These are phyloP conservation scores for Geranium rotundifolium DNA, from an alignment of 345 rosid genomes.

Conservation along the genomic window DNA sequence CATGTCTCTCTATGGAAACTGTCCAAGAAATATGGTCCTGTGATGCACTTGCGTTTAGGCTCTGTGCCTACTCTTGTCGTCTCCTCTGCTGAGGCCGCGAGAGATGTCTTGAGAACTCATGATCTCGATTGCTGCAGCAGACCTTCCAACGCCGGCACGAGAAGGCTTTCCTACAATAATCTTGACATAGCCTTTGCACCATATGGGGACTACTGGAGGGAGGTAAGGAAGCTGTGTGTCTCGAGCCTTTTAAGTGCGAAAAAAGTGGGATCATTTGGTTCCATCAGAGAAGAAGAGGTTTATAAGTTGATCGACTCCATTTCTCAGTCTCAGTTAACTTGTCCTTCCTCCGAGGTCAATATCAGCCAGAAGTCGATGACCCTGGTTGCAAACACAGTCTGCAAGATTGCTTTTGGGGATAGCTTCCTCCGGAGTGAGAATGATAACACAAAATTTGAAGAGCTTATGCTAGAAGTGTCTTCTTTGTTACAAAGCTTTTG, in stretches of 20 bases:
- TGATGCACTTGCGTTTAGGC: conserved; percentile 13
- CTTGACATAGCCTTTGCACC: conserved; percentile 21
- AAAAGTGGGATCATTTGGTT: conserved; percentile 10
- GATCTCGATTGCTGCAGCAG: conserved; percentile 19
- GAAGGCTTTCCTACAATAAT: conserved; percentile 13
- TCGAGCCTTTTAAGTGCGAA: conserved; percentile 14
- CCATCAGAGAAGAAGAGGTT: conserved; percentile 20
- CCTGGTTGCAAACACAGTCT: conserved; percentile 5
- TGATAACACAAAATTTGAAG: conserved; percentile 11
- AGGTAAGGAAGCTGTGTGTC: conserved; percentile 15
- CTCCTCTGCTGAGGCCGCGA: conserved; percentile 15
- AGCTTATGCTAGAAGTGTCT: conserved; percentile 19
- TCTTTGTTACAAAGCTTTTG: conserved; percentile 24
- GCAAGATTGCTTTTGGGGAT: conserved; percentile 12
- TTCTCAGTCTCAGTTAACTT: no score
- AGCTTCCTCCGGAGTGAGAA: conserved; percentile 7
- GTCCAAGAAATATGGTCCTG: conserved; percentile 12
- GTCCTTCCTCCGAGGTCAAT: conserved; percentile 6
- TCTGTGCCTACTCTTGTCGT: conserved; percentile 1
- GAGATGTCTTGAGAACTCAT: conserved; percentile 15
- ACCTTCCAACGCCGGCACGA: conserved; percentile 10
- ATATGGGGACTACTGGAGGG: conserved; percentile 22
- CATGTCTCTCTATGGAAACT: conserved; percentile 6
- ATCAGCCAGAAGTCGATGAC: conserved; percentile 7
- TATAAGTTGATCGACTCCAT: conserved; percentile 10